phyloP scores from a whole-genome alignment of 306 rosid species.

The Aeschynomene evenia region DNA sequence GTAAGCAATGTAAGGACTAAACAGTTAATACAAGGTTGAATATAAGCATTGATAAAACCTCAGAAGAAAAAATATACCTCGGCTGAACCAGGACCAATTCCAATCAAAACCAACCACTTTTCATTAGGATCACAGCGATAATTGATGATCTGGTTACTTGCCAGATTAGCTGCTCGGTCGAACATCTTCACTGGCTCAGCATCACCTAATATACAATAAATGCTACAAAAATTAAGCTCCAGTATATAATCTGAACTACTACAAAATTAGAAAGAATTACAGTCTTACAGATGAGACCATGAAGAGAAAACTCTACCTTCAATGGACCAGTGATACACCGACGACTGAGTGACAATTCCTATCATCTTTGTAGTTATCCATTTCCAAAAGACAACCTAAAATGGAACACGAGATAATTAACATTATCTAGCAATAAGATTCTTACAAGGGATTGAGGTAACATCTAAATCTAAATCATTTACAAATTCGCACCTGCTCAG shows the following conservation, averaged over 20 bases:
- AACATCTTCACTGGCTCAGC: conserved; percentile 59
- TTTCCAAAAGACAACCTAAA: conserved; percentile 62
- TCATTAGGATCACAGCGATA: conserved; percentile 61
- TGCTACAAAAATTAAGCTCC: background rate
- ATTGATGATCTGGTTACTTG: conserved; percentile 62
- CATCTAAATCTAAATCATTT: background rate
- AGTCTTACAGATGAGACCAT: background rate
- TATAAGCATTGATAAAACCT: background rate
- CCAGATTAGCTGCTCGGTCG: conserved; percentile 58
- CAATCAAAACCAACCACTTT: conserved; percentile 63
- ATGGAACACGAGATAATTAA: background rate
- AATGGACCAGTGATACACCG: conserved; percentile 62
- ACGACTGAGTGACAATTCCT: conserved; percentile 53
- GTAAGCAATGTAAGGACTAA: background rate
- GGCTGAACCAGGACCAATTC: conserved; percentile 62
- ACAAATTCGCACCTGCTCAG: conserved; percentile 49
- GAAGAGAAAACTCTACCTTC: conserved; percentile 38
- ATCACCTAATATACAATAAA: conserved; percentile 38
- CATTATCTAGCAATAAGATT: background rate
- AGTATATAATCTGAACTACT: background rate
- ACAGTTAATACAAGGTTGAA: background rate
- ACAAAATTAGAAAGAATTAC: conserved; percentile 4
- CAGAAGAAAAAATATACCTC: conserved; percentile 40
- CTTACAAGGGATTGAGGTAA: background rate
- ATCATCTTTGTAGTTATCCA: conserved; percentile 54